Base-by-base conservation (phyloP, 495 filamentous ascomycete species). In the Penicillium riverlandense region DNA sequence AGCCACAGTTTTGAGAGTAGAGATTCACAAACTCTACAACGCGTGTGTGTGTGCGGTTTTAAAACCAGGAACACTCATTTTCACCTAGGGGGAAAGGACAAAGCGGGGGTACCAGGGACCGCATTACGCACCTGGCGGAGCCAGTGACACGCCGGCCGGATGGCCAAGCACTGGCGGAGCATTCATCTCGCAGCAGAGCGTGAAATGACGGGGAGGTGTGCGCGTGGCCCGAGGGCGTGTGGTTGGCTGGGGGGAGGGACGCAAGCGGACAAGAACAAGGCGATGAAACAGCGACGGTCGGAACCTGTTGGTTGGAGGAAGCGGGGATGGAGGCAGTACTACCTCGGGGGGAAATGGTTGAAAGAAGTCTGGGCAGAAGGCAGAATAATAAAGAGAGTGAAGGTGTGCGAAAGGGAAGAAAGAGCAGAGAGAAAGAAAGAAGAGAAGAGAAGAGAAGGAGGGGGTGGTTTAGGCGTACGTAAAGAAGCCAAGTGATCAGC, bases 61-160 rank as follows among this genome's bases (percentile, higher is more conserved):
- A 22, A 22, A 22, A 22, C 2, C 22, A 6, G 4, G 6, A 22
- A 22, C 22, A 22, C 22, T 22, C 22, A 22, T 22, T 22, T 22
- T 22, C 22, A 22, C 22, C 22, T 22, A 6, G 22, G 4, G 22
- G 22, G 22, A 4, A 6, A 22, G 22, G 22, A 22, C 22, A 22
- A 22, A 22, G 22, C 22, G 22, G 22, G 22, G 22, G 22, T 34
- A 11, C 29, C 35, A 14, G 33, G 27, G 12, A 40, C 30, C 47
- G 42, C 41, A 52, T 62, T 55, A 70, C 67, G 62, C 54, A 70
- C 67, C 65, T 64, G 56, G 54, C 45, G 56, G 53, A 40, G 55
- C 57, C 57, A 67, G 54, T 51, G 65, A 58, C 40, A 65, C 56
- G 57, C 63, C 58, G 45, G 67, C 61, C 53, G 62, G 59, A 53